Evolutionary conservation across 2,329 filamentous ascomycete genomes (phyloP).

Genomic region (Cladosporium sp.): DNA sequence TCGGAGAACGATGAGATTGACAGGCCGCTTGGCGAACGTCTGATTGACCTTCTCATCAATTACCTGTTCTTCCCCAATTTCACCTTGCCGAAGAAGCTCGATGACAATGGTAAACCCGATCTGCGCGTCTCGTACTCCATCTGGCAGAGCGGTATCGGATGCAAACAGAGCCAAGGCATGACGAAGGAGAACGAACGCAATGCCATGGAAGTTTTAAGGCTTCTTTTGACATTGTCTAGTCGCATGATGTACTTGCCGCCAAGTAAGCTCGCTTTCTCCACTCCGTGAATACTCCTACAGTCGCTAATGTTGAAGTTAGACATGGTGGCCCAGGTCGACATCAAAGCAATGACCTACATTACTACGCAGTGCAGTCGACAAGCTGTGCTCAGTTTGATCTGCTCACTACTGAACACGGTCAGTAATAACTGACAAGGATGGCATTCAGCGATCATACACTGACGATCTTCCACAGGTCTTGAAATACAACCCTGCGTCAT

Average conservation of each 20-base stretch:
- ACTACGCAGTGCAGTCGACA: slow-evolving; percentile 87
- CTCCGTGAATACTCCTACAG: background rate
- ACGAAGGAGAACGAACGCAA: slow-evolving; percentile 93
- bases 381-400: slow-evolving; percentile 80
- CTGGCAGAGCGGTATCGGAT: slow-evolving; percentile 97
- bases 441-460: background rate
- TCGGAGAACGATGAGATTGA: slow-evolving; percentile 57
- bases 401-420: slow-evolving; percentile 90
- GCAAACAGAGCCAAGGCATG: slow-evolving; percentile 80
- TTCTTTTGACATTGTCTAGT: slow-evolving; percentile 80
- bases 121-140: slow-evolving; percentile 79
- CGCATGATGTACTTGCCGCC: slow-evolving; percentile 92
- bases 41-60: slow-evolving; percentile 85
- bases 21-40: slow-evolving; percentile 84
- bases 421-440: slow-evolving; percentile 31
- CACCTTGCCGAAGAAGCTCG: slow-evolving; percentile 59
- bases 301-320: slow-evolving; percentile 31
- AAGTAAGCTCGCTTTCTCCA: slow-evolving; percentile 43
- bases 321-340: slow-evolving; percentile 73
- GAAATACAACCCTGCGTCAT: slow-evolving; percentile 91
- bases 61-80: slow-evolving; percentile 88
- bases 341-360: slow-evolving; percentile 81
- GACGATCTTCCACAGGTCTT: slow-evolving; percentile 57
- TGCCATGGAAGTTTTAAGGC: slow-evolving; percentile 78
- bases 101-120: slow-evolving; percentile 22